These are phyloP conservation scores for Anastatica hierochuntica DNA, from an alignment of 345 rosid genomes.

Conservation along the genomic window DNA sequence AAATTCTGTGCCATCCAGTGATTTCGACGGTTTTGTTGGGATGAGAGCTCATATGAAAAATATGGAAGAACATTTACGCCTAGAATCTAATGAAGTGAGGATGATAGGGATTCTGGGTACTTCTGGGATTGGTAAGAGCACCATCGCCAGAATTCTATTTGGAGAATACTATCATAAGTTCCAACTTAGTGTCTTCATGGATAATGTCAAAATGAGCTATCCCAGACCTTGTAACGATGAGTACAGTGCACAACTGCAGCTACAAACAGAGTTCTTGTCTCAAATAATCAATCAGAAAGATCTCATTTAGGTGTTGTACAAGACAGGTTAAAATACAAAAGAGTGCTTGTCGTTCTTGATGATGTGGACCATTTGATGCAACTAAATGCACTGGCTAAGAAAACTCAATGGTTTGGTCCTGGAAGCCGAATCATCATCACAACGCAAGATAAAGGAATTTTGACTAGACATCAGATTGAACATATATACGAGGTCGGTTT, in stretches of 20 bases:
- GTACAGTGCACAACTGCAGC: slow-evolving; percentile 12
- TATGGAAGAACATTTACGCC: not conserved
- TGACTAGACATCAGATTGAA: not conserved
- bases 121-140: not conserved
- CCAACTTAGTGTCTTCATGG: not conserved
- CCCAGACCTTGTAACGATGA: not conserved
- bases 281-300: slow-evolving; percentile 16
- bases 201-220: not conserved
- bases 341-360: no score
- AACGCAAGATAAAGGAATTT: not conserved
- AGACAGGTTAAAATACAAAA: not conserved
- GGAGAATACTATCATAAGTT: not conserved
- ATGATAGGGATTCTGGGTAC: no score
- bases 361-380: not conserved
- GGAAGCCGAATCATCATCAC: not conserved
- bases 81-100: not conserved
- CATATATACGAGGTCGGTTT: no score
- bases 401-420: not conserved
- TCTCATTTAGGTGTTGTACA: not conserved
- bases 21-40: slow-evolving; percentile 10
- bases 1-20: not conserved
- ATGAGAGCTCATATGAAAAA: not conserved
- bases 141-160: slow-evolving; percentile 24
- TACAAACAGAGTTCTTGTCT: slow-evolving; percentile 21
- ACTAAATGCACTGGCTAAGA: not conserved